Evolutionary conservation across 1,284 basidiomycete genomes (phyloP).

Genomic region (Inonotus obliquus): DNA sequence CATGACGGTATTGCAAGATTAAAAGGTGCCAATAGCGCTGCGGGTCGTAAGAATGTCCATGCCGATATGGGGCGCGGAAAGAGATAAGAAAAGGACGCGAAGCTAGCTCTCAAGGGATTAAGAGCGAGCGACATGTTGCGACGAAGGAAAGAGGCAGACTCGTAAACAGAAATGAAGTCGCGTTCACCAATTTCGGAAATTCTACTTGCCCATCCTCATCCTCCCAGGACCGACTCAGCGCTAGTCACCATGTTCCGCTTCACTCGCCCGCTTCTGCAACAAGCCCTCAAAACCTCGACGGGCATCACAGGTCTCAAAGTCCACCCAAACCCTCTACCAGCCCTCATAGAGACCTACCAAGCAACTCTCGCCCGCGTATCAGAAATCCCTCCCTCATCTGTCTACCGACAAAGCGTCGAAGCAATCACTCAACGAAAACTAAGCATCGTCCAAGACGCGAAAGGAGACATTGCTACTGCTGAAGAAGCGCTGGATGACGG

Average conservation of each 20-base stretch:
- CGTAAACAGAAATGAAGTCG: background rate
- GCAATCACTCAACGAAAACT: conserved; percentile 85
- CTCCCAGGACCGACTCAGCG: background rate
- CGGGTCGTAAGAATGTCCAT: conserved; percentile 12
- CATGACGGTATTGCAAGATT: conserved; percentile 47
- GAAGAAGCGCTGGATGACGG: conserved; percentile 76
- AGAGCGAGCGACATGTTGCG: conserved; percentile 15
- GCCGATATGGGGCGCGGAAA: conserved; percentile 4
- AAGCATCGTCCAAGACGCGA: conserved; percentile 63
- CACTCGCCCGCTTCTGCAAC: conserved; percentile 67
- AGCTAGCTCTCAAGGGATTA: conserved; percentile 6
- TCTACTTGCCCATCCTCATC: background rate
- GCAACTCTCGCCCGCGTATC: conserved; percentile 72
- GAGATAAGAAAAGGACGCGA: conserved; percentile 10
- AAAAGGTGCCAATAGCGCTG: conserved; percentile 13
- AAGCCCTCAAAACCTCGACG: conserved; percentile 68
- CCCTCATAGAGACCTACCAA: conserved; percentile 72
- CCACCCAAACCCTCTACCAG: conserved; percentile 77
- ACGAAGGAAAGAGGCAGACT: background rate
- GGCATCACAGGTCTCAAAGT: conserved; percentile 73
- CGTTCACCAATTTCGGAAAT: background rate
- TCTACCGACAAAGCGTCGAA: conserved; percentile 90
- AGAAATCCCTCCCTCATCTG: conserved; percentile 71
- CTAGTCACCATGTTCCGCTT: conserved; percentile 64
- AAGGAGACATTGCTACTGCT: conserved; percentile 58